Percentiles rank a stretch among this genome's conserved stretches.
Conservation (phyloP, 352 stramenopile genomes). For the Phytophthora litchii region DNA sequence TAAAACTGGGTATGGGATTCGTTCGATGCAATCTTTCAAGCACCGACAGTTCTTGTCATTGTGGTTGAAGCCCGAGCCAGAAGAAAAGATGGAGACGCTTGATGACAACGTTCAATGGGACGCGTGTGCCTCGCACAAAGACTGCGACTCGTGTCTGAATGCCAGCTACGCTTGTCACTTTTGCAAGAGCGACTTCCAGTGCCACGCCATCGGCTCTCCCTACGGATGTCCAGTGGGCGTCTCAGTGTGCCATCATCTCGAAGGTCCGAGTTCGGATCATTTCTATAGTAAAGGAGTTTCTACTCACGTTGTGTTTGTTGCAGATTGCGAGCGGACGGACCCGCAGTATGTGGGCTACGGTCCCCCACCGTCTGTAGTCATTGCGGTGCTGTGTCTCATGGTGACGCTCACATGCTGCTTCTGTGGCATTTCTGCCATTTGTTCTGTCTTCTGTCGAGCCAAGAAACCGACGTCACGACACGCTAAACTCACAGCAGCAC, state of each 20-base stretch:
- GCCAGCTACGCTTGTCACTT: constrained; percentile 84
- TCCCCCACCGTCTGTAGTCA: constrained; percentile 79
- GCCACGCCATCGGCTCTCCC: constrained; percentile 74
- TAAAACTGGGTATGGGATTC: no score
- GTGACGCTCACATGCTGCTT: constrained; percentile 85
- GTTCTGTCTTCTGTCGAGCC: constrained; percentile 65
- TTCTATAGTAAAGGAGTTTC: background rate
- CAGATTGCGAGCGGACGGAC: constrained; percentile 77
- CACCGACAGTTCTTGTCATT: background rate
- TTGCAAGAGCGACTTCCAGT: constrained; percentile 85
- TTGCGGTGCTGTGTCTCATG: constrained; percentile 83
- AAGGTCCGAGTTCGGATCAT: constrained; percentile 48
- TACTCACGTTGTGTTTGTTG: background rate
- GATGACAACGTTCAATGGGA: constrained; percentile 27
- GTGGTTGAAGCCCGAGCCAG: background rate
- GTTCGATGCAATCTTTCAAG: no score
- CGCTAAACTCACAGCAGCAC: constrained; percentile 20
- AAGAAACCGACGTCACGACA: constrained; percentile 28
- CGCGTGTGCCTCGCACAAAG: constrained; percentile 58
- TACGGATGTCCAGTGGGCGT: constrained; percentile 74
- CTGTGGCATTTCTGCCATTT: constrained; percentile 79
- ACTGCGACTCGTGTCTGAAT: constrained; percentile 79
- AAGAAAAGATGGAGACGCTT: background rate
- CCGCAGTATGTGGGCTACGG: constrained; percentile 85
- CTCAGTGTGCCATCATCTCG: constrained; percentile 80